These are phyloP conservation scores for Liquidambar formosana DNA, from an alignment of 164 flowering plant species.

Conservation along the genomic window DNA sequence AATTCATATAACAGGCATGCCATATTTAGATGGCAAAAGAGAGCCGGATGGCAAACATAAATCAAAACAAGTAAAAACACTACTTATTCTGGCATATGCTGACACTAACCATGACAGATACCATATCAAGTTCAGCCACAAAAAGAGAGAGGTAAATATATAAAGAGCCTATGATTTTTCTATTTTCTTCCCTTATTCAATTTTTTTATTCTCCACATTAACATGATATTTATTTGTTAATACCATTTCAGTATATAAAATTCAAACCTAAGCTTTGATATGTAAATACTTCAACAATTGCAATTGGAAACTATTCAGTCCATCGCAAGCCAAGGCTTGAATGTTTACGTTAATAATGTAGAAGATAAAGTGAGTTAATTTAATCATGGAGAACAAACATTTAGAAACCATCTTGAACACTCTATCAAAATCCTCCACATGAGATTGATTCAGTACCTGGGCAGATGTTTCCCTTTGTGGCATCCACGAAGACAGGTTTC, in stretches of 20 bases:
- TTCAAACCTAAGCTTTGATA: background rate
- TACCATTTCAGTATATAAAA: background rate
- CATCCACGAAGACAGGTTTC: slow-evolving; percentile 83
- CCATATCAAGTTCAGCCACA: no score
- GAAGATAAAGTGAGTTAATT: background rate
- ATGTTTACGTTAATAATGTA: no score
- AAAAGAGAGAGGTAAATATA: no score
- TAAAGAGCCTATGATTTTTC: no score
- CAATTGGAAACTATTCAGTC: background rate
- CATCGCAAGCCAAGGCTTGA: background rate
- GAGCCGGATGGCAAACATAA: no score
- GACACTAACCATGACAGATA: no score
- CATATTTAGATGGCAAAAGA: no score
- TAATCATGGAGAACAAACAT: background rate
- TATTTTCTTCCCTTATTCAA: no score
- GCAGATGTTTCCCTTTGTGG: slow-evolving; percentile 69
- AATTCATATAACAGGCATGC: no score
- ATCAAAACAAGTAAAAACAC: no score
- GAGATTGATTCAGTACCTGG: slow-evolving; percentile 46
- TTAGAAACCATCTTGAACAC: background rate
- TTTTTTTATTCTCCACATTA: no score
- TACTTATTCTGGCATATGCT: no score
- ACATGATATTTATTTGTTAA: background rate
- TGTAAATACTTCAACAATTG: background rate
- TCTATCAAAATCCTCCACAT: background rate